phyloP scores from a whole-genome alignment of 2,329 filamentous ascomycete genomes.

The Cylindrodendrum hubeiense region DNA sequence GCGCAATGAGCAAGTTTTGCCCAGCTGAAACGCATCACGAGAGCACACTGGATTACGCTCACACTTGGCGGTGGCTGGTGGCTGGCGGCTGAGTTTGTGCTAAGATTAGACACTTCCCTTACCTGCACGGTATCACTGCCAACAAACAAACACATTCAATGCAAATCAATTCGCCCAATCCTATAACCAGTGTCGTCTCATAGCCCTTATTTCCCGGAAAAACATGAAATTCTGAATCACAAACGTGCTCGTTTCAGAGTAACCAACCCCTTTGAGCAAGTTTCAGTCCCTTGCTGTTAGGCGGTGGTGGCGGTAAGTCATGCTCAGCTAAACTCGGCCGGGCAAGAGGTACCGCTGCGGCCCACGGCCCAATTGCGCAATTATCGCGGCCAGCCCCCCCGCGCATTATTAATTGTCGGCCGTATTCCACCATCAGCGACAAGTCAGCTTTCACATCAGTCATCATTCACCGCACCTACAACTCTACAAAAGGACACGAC shows the following conservation, averaged over 20 bases:
- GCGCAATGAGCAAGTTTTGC: constrained; percentile 15
- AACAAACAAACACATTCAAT: too few species aligned
- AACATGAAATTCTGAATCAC: not conserved
- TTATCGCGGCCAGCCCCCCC: constrained; percentile 34
- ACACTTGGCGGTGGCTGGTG: not conserved
- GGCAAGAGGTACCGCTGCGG: constrained; percentile 11
- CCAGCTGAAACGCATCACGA: not conserved
- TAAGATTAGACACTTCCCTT: not conserved
- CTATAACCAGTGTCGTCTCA: not conserved
- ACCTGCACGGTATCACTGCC: not conserved
- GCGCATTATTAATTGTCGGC: constrained; percentile 41
- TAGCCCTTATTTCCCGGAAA: not conserved
- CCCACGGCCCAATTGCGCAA: constrained; percentile 42
- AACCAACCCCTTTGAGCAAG: not conserved
- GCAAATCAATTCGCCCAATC: not conserved
- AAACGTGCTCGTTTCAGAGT: constrained; percentile 6
- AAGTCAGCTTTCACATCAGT: constrained; percentile 28
- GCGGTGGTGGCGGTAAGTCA: not conserved
- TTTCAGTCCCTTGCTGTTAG: constrained; percentile 1
- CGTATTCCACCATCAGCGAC: constrained; percentile 18
- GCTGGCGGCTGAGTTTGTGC: not conserved
- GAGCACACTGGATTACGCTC: not conserved
- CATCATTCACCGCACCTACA: constrained; percentile 4
- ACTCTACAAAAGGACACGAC: constrained; percentile 22
- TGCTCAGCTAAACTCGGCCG: constrained; percentile 2